Evolutionary conservation across 495 filamentous ascomycete genomes (phyloP).

Genomic region (Chaetomidium leptoderma): DNA sequence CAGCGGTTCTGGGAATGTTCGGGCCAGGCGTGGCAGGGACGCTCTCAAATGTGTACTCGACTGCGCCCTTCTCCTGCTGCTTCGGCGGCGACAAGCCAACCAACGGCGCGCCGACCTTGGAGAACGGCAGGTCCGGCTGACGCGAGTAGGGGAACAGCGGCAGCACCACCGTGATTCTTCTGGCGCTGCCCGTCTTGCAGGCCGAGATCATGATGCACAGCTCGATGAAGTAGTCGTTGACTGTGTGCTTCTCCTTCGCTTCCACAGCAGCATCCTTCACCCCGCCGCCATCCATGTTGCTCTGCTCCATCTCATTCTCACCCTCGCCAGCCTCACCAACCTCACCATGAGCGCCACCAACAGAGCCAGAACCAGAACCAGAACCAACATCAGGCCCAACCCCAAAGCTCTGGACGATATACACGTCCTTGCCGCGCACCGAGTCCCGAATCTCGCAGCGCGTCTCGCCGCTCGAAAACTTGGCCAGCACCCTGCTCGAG

Average conservation of each 20-base stretch:
- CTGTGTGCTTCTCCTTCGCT: constrained; percentile 56
- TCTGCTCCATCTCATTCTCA: constrained; percentile 38
- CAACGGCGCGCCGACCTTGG: constrained; percentile 85
- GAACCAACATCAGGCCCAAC: too few species aligned
- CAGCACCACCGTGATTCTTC: constrained; percentile 85
- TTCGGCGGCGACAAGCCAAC: background rate
- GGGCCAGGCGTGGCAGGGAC: constrained; percentile 77
- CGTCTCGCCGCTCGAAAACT: constrained; percentile 92
- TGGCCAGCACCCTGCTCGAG: constrained; percentile 75
- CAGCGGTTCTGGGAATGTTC: constrained; percentile 57
- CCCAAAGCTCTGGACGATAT: constrained; percentile 77
- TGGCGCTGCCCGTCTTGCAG: constrained; percentile 93
- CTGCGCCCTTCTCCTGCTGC: background rate
- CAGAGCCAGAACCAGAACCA: too few species aligned
- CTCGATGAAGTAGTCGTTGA: constrained; percentile 95
- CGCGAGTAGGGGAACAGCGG: constrained; percentile 95
- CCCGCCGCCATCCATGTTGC: background rate
- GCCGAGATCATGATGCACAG: constrained; percentile 95
- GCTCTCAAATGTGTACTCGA: constrained; percentile 54
- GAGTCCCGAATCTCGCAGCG: constrained; percentile 93
- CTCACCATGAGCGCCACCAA: background rate
- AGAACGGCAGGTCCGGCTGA: constrained; percentile 93
- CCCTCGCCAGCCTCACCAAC: constrained; percentile 32
- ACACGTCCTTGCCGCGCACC: constrained; percentile 95
- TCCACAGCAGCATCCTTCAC: constrained; percentile 9